phyloP scores from a whole-genome alignment of 768 basidiomycete species.

The Boletus patriciae region DNA sequence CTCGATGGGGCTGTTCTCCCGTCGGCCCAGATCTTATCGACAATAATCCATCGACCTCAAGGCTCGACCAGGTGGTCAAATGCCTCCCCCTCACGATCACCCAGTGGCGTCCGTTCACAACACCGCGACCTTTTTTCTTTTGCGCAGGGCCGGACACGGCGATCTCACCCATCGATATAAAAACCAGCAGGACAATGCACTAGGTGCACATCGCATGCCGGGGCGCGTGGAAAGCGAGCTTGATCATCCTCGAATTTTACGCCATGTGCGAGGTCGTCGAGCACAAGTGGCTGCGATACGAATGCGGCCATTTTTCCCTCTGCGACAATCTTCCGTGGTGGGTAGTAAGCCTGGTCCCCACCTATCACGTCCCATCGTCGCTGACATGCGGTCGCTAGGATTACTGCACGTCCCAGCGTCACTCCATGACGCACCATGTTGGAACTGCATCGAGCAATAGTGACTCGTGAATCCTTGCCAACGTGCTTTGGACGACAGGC shows the following conservation, averaged over 20 bases:
- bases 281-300: slow-evolving; percentile 8
- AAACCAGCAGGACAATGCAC: not conserved
- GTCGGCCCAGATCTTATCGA: not conserved
- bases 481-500: not conserved
- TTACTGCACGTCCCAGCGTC: not conserved
- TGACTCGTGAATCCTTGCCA: not conserved
- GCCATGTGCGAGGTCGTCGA: slow-evolving; percentile 4
- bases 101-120: not conserved
- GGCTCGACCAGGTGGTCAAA: not conserved
- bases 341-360: slow-evolving; percentile 7
- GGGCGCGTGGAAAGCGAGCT: not conserved
- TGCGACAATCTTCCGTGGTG: slow-evolving; percentile 5
- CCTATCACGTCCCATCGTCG: not conserved
- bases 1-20: not conserved
- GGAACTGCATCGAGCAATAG: not conserved
- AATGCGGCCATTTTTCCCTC: slow-evolving; percentile 3
- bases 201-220: not conserved
- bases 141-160: not conserved
- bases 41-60: not conserved
- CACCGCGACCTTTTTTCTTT: not conserved
- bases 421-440: not conserved
- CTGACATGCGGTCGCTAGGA: not conserved
- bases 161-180: not conserved
- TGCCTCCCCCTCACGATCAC: not conserved
- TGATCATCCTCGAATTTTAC: not conserved